Base-by-base conservation (phyloP, 2,329 filamentous ascomycete genomes). In the Periconia digitata region DNA sequence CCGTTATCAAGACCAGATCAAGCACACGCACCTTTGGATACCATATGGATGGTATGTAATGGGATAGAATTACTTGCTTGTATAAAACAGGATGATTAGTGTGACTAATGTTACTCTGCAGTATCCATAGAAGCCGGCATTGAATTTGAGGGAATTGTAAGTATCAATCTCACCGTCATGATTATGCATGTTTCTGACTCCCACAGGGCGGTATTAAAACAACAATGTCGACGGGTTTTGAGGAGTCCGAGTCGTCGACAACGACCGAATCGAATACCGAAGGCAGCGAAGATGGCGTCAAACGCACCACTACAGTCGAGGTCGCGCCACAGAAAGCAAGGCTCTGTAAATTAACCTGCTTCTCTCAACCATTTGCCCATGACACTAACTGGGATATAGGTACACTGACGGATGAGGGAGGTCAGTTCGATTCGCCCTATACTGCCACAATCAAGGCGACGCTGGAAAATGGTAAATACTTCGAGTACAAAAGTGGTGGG, bases 381-480 rank as follows among this genome's bases (percentile, higher is more conserved):
- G 12, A 12, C 12, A 27, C 24, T 27, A 12, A 27, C 24, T 7
- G 12, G 12, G 12, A 12, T 12, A 27, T 12, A 27, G 24, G 24
- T 12, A 27, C 24, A 6, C 24, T 7, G 24, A 7, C 12, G 6
- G 12, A 7, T 12, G 12, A 27, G 12, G 27, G 15, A 21, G 43
- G 43, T 13, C 24, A 18, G 6, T 45, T 38, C 35, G 27, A 39
- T n/a, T 29, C 18, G 12, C 21, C 37, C 15, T 45, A 45, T 20
- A n/a, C 23, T 18, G 43, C 34, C 8, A 38, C 18, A n/a, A 39
- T 45, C 3, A 32, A n/a, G 5, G 43, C 36, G 7, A 29, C 13
- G 17, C 6, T 45, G 21, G 34, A 20, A 15, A 39, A 45, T 16
- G 43, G 43, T 23, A 45, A 39, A 17, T 38, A 6, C 10, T 45